phyloP scores from a whole-genome alignment of 176 grass and related monocot genomes.

The Zea luxurians region DNA sequence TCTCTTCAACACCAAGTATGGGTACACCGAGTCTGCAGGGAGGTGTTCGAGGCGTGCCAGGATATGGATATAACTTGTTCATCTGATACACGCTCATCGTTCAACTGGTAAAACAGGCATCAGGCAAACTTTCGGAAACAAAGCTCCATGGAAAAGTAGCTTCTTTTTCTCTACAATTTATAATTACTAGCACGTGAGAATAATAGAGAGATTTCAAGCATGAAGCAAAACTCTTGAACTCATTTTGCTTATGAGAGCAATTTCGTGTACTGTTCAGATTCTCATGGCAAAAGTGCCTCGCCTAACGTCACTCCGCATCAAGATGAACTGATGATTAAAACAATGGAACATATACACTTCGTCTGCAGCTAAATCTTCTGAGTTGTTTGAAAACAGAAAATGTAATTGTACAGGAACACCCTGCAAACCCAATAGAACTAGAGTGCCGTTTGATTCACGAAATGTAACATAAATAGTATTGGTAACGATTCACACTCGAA shows the following conservation, averaged over 20 bases:
- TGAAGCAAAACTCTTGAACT: neutral
- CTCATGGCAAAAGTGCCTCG: no score
- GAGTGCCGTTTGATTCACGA: no score
- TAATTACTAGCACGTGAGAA: neutral
- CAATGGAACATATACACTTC: neutral
- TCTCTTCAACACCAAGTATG: no score
- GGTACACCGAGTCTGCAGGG: no score
- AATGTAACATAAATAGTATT: no score
- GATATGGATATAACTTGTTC: no score
- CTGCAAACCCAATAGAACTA: neutral
- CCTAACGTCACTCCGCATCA: neutral
- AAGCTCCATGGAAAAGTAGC: no score
- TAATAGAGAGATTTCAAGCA: neutral
- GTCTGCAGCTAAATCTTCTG: neutral
- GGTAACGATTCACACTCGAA: no score
- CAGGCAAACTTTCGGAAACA: no score
- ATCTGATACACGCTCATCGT: no score
- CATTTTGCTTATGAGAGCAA: neutral
- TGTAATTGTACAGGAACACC: neutral
- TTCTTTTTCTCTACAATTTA: neutral
- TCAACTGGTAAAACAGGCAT: no score
- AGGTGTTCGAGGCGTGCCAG: no score
- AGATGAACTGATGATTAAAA: neutral
- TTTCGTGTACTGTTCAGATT: neutral
- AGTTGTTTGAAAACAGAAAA: neutral